Base-by-base conservation (phyloP, 192 early-diverging fungal genomes). In the Entomortierella lignicola region DNA sequence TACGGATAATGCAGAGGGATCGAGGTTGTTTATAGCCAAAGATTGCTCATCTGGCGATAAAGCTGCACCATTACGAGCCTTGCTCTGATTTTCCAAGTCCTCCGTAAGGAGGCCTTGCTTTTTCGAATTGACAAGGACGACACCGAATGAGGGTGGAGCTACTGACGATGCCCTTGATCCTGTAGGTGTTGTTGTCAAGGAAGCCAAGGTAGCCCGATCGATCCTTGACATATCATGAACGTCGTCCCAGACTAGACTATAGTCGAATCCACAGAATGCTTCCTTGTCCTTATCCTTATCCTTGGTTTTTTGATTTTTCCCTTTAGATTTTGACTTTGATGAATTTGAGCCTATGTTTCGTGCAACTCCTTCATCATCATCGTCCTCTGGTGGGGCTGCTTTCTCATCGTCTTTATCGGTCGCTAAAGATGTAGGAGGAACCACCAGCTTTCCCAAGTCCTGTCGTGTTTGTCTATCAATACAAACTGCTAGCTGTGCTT, bases 251-350 rank as follows among this genome's bases (percentile, higher is more conserved):
- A 80, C 42, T 30, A 87, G 73, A 42, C 86, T 71, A 32, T 70
- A 74, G 32, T 87, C 86, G 66, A 85, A 87, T 2, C 84, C 86
- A 65, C 86, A 87, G 2, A 81, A 34, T 12, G 48, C 48, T 12
- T 82, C 82, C 29, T 80, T 71, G 12, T 82, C 77, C 55, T 66
- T 62, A 4, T 73, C 64, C 58, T 73, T 79, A 52, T 59, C 52
- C 56, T 69, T 50, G 26, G 42, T 30, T 39, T 52, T 67, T 54
- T 39, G 42, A n/a, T n/a, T 51, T 32, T 61, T 73, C 47, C 59
- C 42, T 55, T 56, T 71, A 29, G 55, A 29, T 17, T 56, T 55
- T 7, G 53, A 41, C 48, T 72, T 72, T 7, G 63, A 53, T 31
- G 29, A 1, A 30, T 25, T 25, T 27, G 70, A 51, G 10, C 42